A percentile compares a stretch with the other conserved stretches of the same genome.
Evolutionary conservation across 768 basidiomycete genomes (phyloP).

Genomic region (Favolaschia claudopus): DNA sequence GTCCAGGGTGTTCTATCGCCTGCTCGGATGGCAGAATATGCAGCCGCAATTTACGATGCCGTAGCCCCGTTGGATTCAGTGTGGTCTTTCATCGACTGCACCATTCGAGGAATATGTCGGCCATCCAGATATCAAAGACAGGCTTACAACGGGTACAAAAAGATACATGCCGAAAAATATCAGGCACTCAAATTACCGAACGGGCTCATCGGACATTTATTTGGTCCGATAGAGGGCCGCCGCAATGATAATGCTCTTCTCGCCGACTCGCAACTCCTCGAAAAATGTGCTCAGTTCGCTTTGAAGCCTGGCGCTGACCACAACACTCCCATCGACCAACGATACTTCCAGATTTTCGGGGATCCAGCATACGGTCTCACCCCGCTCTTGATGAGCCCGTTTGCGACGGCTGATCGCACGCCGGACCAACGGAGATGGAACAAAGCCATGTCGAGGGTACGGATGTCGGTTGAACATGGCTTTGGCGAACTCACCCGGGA

Average conservation of each 20-base stretch:
- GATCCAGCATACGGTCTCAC: slow-evolving; percentile 31
- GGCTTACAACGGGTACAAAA: slow-evolving; percentile 33
- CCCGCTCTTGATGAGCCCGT: slow-evolving; percentile 24
- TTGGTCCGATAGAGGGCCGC: slow-evolving; percentile 29
- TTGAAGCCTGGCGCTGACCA: slow-evolving; percentile 4
- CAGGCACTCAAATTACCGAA: slow-evolving; percentile 36
- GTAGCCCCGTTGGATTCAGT: slow-evolving; percentile 22
- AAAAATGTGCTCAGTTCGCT: slow-evolving; percentile 4
- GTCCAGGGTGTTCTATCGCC: slow-evolving; percentile 16
- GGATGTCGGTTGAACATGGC: slow-evolving; percentile 37
- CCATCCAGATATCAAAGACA: slow-evolving; percentile 9
- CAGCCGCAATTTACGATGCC: slow-evolving; percentile 15
- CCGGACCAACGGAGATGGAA: slow-evolving; percentile 34
- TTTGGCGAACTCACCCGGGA: slow-evolving; percentile 30
- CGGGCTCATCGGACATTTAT: slow-evolving; percentile 34
- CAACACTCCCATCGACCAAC: slow-evolving; percentile 4
- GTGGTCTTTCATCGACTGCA: slow-evolving; percentile 34
- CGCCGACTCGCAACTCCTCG: slow-evolving; percentile 15
- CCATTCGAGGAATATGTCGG: slow-evolving; percentile 26
- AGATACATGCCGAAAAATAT: slow-evolving; percentile 35
- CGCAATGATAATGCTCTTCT: slow-evolving; percentile 28
- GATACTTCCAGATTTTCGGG: slow-evolving; percentile 25
- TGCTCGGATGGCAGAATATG: slow-evolving; percentile 15
- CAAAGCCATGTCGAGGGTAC: slow-evolving; percentile 28
- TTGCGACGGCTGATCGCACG: slow-evolving; percentile 13